Percentiles rank a stretch among this genome's conserved stretches.
phyloP scores from a whole-genome alignment of 371 early-diverging fungal species.

The Mucor lusitanicus region DNA sequence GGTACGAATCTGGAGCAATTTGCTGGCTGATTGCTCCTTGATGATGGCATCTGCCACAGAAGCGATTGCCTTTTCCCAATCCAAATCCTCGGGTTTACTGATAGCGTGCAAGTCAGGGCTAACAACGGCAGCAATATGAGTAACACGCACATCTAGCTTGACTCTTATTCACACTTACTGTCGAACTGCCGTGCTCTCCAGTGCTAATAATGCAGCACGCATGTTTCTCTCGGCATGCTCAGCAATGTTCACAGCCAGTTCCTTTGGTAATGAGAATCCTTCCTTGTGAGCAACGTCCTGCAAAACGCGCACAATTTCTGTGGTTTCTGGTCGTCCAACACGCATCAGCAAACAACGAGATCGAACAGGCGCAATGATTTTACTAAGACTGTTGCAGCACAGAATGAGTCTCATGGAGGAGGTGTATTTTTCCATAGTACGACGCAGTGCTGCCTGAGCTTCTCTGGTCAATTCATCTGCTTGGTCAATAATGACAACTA shows the following conservation, averaged over 20 bases:
- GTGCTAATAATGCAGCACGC: constrained; percentile 85
- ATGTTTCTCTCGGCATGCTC: constrained; percentile 82
- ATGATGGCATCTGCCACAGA: constrained; percentile 73
- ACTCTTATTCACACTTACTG: constrained; percentile 45
- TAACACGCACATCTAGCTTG: constrained; percentile 29
- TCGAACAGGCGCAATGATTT: constrained; percentile 95
- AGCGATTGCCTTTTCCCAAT: constrained; percentile 88
- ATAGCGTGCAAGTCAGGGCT: constrained; percentile 43
- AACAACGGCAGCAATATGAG: background rate
- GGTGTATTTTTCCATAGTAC: constrained; percentile 99
- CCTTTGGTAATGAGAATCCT: constrained; percentile 65
- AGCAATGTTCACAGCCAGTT: constrained; percentile 70
- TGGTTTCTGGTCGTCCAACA: constrained; percentile 78
- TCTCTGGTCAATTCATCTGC: constrained; percentile 93
- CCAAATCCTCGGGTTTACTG: constrained; percentile 69
- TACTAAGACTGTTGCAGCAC: constrained; percentile 88
- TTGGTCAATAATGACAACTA: constrained; percentile 95
- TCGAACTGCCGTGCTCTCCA: constrained; percentile 86
- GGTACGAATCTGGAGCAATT: constrained; percentile 72
- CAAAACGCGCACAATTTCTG: constrained; percentile 72
- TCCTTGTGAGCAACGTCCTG: constrained; percentile 79
- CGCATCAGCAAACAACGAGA: constrained; percentile 95
- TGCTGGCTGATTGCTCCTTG: constrained; percentile 72
- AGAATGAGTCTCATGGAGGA: constrained; percentile 92
- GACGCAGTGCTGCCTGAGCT: constrained; percentile 98